Conservation (phyloP, 257 asterid species). For the Lycium barbarum region DNA sequence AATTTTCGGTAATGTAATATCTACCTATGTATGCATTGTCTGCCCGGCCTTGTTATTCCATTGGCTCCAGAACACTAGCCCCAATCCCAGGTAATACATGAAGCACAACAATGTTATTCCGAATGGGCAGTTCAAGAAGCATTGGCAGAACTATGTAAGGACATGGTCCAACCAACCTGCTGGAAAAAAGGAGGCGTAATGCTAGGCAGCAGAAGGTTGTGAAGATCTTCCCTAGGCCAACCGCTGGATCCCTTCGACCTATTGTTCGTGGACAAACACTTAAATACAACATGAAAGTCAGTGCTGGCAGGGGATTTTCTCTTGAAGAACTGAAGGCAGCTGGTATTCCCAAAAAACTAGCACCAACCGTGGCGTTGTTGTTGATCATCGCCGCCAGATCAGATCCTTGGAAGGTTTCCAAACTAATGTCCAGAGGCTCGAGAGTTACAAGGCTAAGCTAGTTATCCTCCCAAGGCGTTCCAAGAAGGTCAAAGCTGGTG, state of each 20-base stretch:
- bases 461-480: neutral
- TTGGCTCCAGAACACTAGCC: no score
- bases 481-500: conserved; percentile 29
- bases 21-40: no score
- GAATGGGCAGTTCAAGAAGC: neutral
- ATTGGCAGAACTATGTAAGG: conserved; percentile 39
- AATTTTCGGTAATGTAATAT: no score
- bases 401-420: conserved; percentile 37
- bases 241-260: neutral
- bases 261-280: conserved; percentile 32
- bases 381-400: conserved; percentile 41
- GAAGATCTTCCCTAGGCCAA: conserved; percentile 37
- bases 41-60: no score
- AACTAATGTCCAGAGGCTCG: neutral
- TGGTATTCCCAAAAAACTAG: conserved; percentile 40
- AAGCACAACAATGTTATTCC: conserved; percentile 32
- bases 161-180: conserved; percentile 46
- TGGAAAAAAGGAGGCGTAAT: conserved; percentile 41
- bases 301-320: conserved; percentile 44
- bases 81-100: no score
- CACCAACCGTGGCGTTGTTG: conserved; percentile 38
- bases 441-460: neutral
- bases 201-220: conserved; percentile 43
- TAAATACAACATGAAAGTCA: conserved; percentile 41
- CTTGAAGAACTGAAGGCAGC: conserved; percentile 42